Base-by-base conservation (phyloP, 2,329 filamentous ascomycete genomes). In the Pseudogymnoascus sp. region DNA sequence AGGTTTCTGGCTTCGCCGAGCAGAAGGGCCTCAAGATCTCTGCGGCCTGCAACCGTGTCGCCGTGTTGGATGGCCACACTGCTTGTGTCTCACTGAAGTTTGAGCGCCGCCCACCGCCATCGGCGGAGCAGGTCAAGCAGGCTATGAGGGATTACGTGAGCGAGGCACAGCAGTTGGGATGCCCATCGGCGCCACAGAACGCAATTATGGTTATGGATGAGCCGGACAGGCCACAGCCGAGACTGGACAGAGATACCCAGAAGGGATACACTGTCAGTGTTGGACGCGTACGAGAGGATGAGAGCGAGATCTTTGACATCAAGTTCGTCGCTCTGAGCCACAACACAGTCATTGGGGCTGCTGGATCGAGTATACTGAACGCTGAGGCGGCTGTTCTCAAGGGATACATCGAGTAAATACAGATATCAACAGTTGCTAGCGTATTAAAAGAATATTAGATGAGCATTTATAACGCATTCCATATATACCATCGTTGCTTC, bases 291-390 rank as follows among this genome's bases (percentile, higher is more conserved):
- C 79, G 94, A 54, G 87, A 93, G 73, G 92, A 96, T 69, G 88
- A 90, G 68, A 89, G 87, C 65, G 90, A 90, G 18, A 88, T 96
- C 66, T 97, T 97, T 70, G 94, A 97, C 72, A 83, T 97, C 72
- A 92, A 95, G 74, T 97, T 97, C 74, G 92, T 94, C 64, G 91
- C 91, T 22, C 78, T 97, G 67, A 96, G 90, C 71, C 94, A 97
- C 71, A 90, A 90, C 71, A 89, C 93, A 64, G 89, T 99, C 61
- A 93, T 99, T 72, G 93, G 93, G 66, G 94, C 94, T 32, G 92
- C 93, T n/a, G 94, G 94, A 9, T 95, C 91, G 1, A 96, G 90
- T 32, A 96, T 97, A 75, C 75, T 97, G 68, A 97, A 97, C 70
- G 91, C 92, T 28, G 93, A 97, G 74, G 91, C 91, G 28, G 91